Evolutionary conservation across 768 basidiomycete genomes (phyloP).

Genomic region (Agrocybe pediades): DNA sequence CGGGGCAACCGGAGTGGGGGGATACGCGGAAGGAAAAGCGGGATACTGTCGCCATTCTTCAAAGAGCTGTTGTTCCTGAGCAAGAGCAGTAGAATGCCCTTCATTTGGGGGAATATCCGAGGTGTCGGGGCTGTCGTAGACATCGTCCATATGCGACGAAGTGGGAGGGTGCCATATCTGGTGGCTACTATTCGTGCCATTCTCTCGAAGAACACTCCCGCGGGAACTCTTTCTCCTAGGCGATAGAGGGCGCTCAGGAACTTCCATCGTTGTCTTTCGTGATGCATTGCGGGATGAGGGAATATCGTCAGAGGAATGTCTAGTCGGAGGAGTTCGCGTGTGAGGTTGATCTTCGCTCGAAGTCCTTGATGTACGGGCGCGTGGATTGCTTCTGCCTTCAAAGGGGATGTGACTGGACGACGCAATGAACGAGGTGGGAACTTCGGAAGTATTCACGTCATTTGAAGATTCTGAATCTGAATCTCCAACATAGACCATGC

Average conservation of each 20-base stretch:
- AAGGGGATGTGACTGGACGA: slow-evolving; percentile 9
- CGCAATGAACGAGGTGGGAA: slow-evolving; percentile 22
- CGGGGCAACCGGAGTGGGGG: slow-evolving; percentile 60
- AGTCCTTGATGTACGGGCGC: not conserved
- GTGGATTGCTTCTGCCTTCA: not conserved
- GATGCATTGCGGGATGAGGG: not conserved
- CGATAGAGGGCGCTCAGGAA: not conserved
- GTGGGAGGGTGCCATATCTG: slow-evolving; percentile 66
- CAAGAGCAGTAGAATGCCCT: slow-evolving; percentile 13
- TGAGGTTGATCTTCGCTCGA: not conserved
- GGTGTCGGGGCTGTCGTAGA: slow-evolving; percentile 26
- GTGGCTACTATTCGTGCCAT: slow-evolving; percentile 20
- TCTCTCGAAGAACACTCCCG: not conserved
- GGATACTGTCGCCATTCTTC: slow-evolving; percentile 79
- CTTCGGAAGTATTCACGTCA: slow-evolving; percentile 20
- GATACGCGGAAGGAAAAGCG: slow-evolving; percentile 77
- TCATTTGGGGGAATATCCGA: slow-evolving; percentile 5
- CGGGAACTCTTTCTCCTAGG: slow-evolving; percentile 4
- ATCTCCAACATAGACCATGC: too few relatives aligned
- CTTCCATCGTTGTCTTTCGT: not conserved
- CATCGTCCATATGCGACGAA: slow-evolving; percentile 40
- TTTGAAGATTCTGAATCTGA: slow-evolving; percentile 25
- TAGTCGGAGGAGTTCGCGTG: slow-evolving; percentile 2
- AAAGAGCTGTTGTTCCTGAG: slow-evolving; percentile 30
- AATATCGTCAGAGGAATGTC: slow-evolving; percentile 5